phyloP scores from a whole-genome alignment of 108 stramenopile species.

The Pseudonitzschia multiseries region DNA sequence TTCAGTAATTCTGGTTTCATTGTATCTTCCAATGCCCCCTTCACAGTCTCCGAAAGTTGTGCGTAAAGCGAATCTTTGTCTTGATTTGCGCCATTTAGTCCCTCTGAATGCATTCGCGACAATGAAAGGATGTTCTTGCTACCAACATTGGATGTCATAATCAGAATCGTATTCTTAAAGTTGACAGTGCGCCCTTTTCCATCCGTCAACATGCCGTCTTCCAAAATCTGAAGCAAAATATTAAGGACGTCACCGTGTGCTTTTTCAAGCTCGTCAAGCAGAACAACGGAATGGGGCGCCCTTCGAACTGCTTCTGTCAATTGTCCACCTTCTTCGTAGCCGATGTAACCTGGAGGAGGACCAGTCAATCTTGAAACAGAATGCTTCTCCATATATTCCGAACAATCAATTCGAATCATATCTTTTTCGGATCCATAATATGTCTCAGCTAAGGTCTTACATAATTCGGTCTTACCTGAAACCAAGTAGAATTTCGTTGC shows the following conservation, averaged over 20 bases:
- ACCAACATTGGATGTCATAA: slow-evolving; percentile 97
- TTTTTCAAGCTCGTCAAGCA: slow-evolving; percentile 97
- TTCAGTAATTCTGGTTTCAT: slow-evolving; percentile 98
- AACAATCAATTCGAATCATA: slow-evolving; percentile 95
- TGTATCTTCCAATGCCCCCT: slow-evolving; percentile 82
- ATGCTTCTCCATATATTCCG: slow-evolving; percentile 91
- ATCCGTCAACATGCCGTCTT: slow-evolving; percentile 97
- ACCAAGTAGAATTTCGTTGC: slow-evolving; percentile 9
- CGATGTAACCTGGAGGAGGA: slow-evolving; percentile 91
- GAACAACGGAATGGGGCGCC: slow-evolving; percentile 74
- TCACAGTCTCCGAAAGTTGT: slow-evolving; percentile 78
- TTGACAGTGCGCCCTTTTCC: slow-evolving; percentile 95
- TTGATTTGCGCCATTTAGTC: slow-evolving; percentile 14
- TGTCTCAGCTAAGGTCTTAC: slow-evolving; percentile 87
- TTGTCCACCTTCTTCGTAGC: slow-evolving; percentile 96
- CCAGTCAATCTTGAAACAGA: slow-evolving; percentile 88
- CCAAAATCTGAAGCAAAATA: slow-evolving; percentile 93
- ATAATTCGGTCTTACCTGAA: slow-evolving; percentile 91
- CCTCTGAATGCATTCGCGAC: slow-evolving; percentile 17
- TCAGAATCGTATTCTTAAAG: slow-evolving; percentile 93
- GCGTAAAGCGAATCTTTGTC: slow-evolving; percentile 51
- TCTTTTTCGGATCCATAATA: slow-evolving; percentile 88
- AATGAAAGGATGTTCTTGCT: slow-evolving; percentile 82
- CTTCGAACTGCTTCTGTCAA: slow-evolving; percentile 93
- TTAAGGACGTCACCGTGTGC: slow-evolving; percentile 96